Conservation (phyloP, 2,329 filamentous ascomycete genomes). For the Calonectria montana region DNA sequence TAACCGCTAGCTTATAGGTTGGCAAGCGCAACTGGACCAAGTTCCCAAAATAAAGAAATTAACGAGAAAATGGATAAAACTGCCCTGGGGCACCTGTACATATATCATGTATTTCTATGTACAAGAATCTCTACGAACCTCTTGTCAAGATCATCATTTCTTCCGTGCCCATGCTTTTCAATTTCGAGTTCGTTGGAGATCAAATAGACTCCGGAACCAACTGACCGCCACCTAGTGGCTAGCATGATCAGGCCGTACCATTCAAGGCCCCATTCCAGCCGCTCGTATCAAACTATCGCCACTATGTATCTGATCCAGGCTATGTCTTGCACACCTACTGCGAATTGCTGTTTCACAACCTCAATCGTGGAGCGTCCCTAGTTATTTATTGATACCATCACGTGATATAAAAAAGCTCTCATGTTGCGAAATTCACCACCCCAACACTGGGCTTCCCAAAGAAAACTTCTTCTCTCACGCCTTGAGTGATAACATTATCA, state of each 20-base stretch:
- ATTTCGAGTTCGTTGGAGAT: neutral
- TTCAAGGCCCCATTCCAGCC: neutral
- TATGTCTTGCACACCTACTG: neutral
- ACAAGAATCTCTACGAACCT: constrained; percentile 34
- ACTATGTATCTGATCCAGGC: neutral
- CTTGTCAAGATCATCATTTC: constrained; percentile 24
- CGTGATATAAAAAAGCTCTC: constrained; percentile 35
- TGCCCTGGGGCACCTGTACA: constrained; percentile 43
- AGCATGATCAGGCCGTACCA: neutral
- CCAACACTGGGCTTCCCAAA: constrained; percentile 4
- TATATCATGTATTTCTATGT: constrained; percentile 49
- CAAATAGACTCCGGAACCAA: neutral
- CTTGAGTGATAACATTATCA: neutral
- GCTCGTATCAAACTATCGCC: neutral
- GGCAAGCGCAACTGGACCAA: constrained; percentile 68
- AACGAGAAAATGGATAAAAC: constrained; percentile 29
- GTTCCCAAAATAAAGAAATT: constrained; percentile 63
- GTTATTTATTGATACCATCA: constrained; percentile 23
- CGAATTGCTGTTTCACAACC: neutral
- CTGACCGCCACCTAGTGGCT: neutral
- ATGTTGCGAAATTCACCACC: constrained; percentile 17
- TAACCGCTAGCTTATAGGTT: constrained; percentile 56
- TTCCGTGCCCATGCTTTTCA: neutral
- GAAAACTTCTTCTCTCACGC: neutral
- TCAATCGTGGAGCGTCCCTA: neutral